A percentile compares a stretch with the other conserved stretches of the same genome.
Evolutionary conservation across 495 filamentous ascomycete species (phyloP).

Genomic region (Trichoderma orchidacearum): DNA sequence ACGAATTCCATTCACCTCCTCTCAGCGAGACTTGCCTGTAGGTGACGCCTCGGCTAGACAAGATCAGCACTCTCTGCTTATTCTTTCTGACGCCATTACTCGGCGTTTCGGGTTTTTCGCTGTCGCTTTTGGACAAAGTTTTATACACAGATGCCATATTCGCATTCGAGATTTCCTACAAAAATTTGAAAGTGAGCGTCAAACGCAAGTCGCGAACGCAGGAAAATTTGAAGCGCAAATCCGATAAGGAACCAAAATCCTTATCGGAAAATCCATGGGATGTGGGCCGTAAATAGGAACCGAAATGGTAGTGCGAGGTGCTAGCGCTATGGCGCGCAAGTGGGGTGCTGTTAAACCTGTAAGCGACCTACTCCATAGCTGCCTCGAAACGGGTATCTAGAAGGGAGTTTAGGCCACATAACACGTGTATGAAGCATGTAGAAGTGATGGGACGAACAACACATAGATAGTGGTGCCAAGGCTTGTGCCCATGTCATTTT

Average conservation of each 20-base stretch:
- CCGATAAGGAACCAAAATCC: slow-evolving; percentile 4
- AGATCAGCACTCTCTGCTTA: slow-evolving; percentile 74
- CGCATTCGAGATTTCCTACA: background rate
- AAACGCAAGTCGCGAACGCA: background rate
- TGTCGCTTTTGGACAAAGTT: slow-evolving; percentile 60
- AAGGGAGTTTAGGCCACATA: no score
- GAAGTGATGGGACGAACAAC: no score
- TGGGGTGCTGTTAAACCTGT: no score
- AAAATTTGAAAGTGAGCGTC: background rate
- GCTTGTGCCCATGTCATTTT: no score
- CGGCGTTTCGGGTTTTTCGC: slow-evolving; percentile 25
- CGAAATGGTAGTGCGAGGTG: no score
- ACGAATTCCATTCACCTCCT: background rate
- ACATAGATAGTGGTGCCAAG: no score
- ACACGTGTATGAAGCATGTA: no score
- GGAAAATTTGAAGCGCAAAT: slow-evolving; percentile 8
- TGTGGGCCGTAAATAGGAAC: background rate
- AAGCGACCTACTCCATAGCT: no score
- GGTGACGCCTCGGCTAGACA: slow-evolving; percentile 81
- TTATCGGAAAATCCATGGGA: background rate
- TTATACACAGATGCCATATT: slow-evolving; percentile 94
- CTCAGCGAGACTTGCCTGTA: slow-evolving; percentile 47
- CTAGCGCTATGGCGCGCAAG: no score
- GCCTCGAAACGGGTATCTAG: no score
- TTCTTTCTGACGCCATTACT: slow-evolving; percentile 35